Conservation (phyloP, 1,284 basidiomycete species). For the Waitea zeae region DNA sequence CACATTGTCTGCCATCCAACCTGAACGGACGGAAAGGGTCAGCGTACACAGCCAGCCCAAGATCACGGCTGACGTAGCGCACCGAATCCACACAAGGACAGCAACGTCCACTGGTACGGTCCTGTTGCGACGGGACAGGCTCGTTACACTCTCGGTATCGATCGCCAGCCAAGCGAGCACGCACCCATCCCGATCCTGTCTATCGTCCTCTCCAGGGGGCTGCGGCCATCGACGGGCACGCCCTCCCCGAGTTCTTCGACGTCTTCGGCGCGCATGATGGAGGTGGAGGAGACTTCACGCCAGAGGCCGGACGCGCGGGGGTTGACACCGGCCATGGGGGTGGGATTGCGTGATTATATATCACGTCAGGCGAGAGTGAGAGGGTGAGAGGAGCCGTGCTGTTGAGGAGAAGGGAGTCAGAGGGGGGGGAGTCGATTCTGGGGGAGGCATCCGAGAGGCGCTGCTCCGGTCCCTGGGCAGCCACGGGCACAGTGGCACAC, state of each 20-base stretch:
- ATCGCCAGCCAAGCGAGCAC: slow-evolving; percentile 4
- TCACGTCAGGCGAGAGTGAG: no score
- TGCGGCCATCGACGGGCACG: slow-evolving; percentile 31
- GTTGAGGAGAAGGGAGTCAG: no score
- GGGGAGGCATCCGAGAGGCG: no score
- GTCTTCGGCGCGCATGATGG: no score
- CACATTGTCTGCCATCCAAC: slow-evolving; percentile 80
- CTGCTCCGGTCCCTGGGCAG: no score
- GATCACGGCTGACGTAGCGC: slow-evolving; percentile 15
- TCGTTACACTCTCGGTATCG: slow-evolving; percentile 1
- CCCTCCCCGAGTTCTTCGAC: slow-evolving; percentile 20
- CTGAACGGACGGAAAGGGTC: slow-evolving; percentile 16
- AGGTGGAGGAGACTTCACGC: slow-evolving; percentile 18
- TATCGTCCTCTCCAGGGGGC: slow-evolving; percentile 72
- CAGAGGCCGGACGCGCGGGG: slow-evolving; percentile 30
- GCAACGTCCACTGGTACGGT: slow-evolving; percentile 65
- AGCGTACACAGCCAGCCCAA: no score
- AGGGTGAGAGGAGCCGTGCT: no score
- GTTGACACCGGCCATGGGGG: no score
- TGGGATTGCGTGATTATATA: no score
- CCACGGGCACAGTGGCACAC: no score
- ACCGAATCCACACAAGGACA: slow-evolving; percentile 81
- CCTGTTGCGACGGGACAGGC: slow-evolving; percentile 23
- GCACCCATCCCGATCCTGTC: slow-evolving; percentile 81
- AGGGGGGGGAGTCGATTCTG: no score